phyloP scores from a whole-genome alignment of 768 basidiomycete species.

The Daedaleopsis sinensis region DNA sequence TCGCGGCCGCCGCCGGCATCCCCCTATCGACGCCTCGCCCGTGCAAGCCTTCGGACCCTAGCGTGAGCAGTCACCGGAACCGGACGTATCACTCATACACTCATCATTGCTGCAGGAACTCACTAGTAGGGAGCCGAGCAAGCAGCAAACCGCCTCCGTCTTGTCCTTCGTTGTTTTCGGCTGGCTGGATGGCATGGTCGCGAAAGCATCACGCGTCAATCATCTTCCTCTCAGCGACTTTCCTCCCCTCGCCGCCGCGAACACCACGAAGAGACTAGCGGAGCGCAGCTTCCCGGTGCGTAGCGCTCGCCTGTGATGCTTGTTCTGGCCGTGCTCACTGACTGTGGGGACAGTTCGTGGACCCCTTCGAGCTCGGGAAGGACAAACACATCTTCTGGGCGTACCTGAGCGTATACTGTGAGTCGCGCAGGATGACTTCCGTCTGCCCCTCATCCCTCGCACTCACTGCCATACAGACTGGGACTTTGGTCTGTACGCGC shows the following conservation, averaged over 20 bases:
- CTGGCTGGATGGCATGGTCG: conserved; percentile 55
- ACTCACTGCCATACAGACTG: conserved; percentile 4
- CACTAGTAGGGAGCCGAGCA: conserved; percentile 7
- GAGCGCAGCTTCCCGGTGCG: conserved; percentile 33
- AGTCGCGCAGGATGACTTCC: neutral
- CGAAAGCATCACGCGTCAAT: conserved; percentile 39
- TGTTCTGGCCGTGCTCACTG: conserved; percentile 21
- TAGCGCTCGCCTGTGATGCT: neutral
- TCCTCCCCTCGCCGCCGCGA: conserved; percentile 51
- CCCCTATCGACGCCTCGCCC: conserved; percentile 57
- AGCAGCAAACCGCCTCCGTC: conserved; percentile 30
- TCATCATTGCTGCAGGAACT: neutral
- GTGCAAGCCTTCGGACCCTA: conserved; percentile 51
- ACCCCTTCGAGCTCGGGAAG: conserved; percentile 37
- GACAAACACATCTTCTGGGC: conserved; percentile 33
- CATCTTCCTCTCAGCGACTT: conserved; percentile 45
- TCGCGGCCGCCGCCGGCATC: conserved; percentile 46
- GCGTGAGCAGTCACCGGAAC: conserved; percentile 38
- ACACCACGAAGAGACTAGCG: conserved; percentile 35
- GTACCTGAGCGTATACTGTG: conserved; percentile 25
- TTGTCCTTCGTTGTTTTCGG: conserved; percentile 42
- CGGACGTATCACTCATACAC: too few relatives aligned
- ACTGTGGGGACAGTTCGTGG: conserved; percentile 28
- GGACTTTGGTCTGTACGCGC: conserved; percentile 13
- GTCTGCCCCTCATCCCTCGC: too few relatives aligned